A percentile compares a stretch with the other conserved stretches of the same genome.
Evolutionary conservation across 1,284 basidiomycete species (phyloP).

Genomic region (Ustilago trichophora): DNA sequence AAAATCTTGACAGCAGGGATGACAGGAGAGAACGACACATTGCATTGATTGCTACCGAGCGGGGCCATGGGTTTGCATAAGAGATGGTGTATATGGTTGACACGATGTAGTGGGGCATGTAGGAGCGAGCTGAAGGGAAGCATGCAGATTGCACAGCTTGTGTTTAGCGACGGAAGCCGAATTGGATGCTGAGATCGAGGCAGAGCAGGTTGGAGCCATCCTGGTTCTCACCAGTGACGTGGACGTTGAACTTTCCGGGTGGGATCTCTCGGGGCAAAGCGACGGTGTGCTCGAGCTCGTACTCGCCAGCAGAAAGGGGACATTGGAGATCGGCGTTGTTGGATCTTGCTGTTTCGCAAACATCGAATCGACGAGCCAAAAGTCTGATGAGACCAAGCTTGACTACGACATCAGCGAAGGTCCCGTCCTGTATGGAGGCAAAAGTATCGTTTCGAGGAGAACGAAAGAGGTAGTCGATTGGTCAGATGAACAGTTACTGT

Average conservation of each 20-base stretch:
- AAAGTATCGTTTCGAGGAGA: too few species aligned
- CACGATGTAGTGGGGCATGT: too few species aligned
- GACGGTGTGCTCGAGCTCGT: slow-evolving; percentile 61
- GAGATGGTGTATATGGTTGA: too few species aligned
- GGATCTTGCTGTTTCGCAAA: slow-evolving; percentile 56
- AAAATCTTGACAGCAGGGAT: too few species aligned
- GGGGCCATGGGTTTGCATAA: too few species aligned
- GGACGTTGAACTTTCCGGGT: slow-evolving; percentile 77
- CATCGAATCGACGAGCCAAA: slow-evolving; percentile 56
- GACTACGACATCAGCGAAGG: slow-evolving; percentile 59
- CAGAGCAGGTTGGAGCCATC: slow-evolving; percentile 83
- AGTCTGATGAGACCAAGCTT: slow-evolving; percentile 62
- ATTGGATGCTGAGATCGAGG: slow-evolving; percentile 76
- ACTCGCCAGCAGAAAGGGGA: slow-evolving; percentile 55
- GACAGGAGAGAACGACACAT: too few species aligned
- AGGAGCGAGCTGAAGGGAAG: too few species aligned
- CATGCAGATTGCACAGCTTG: too few species aligned
- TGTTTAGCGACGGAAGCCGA: slow-evolving; percentile 58
- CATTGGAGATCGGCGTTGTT: slow-evolving; percentile 63
- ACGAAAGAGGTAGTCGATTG: too few species aligned
- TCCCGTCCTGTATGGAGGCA: slow-evolving; percentile 52
- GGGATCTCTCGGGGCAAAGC: slow-evolving; percentile 61
- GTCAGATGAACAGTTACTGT: too few species aligned
- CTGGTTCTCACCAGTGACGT: slow-evolving; percentile 77
- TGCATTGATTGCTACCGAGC: too few species aligned